These are phyloP conservation scores for Hymenoscyphus fructigenus DNA, from an alignment of 2,329 filamentous ascomycete genomes.

Conservation along the genomic window DNA sequence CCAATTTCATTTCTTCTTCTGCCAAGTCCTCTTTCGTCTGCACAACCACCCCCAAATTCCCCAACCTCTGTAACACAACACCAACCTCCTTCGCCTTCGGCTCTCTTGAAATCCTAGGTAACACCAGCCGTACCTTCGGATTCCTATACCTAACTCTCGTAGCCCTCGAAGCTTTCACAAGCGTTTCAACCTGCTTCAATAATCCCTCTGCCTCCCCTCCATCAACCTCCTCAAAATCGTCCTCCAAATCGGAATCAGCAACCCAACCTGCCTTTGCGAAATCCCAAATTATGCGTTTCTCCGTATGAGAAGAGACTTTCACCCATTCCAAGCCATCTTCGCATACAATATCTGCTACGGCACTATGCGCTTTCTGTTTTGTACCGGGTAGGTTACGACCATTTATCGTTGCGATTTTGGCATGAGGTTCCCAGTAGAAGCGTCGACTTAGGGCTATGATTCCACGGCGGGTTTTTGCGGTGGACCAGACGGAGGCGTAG, in stretches of 20 bases:
- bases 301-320: conserved; percentile 65
- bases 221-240: conserved; percentile 42
- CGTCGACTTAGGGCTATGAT: conserved; percentile 57
- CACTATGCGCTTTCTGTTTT: conserved; percentile 37
- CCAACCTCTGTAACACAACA: conserved; percentile 54
- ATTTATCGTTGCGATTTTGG: conserved; percentile 24
- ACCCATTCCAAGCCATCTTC: conserved; percentile 64
- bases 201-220: conserved; percentile 52
- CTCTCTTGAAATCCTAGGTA: conserved; percentile 56
- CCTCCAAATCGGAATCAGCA: conserved; percentile 42
- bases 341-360: conserved; percentile 63
- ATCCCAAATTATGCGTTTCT: conserved; percentile 64
- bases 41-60: conserved; percentile 43
- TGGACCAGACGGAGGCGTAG: conserved; percentile 61
- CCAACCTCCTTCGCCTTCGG: conserved; percentile 52
- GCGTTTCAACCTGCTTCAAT: conserved; percentile 57
- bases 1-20: conserved; percentile 17
- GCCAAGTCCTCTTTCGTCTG: conserved; percentile 33
- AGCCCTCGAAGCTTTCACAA: conserved; percentile 55
- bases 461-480: conserved; percentile 56
- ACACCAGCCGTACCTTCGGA: conserved; percentile 58
- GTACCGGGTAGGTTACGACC: conserved; percentile 19
- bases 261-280: conserved; percentile 68
- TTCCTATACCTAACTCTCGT: conserved; percentile 58
- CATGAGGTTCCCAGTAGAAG: conserved; percentile 46